Evolutionary conservation across 805 yeast genomes (phyloP).

Genomic region (Candida jianshihensis): DNA sequence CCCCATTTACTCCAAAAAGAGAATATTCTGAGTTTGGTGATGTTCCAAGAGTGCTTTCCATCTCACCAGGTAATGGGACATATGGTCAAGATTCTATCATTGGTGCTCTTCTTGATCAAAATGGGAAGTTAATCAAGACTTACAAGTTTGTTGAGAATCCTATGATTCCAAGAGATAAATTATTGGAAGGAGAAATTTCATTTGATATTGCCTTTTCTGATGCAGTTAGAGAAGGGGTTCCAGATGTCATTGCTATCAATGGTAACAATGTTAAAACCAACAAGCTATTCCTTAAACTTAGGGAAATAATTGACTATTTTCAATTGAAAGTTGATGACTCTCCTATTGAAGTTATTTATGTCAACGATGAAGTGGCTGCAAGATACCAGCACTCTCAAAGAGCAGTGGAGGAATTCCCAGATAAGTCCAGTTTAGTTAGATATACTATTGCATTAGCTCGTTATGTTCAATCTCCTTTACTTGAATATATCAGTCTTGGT

Average conservation of each 20-base stretch:
- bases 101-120: constrained; percentile 71
- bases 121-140: constrained; percentile 70
- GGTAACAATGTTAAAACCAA: constrained; percentile 78
- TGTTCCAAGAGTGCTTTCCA: constrained; percentile 72
- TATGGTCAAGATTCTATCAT: constrained; percentile 77
- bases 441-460: constrained; percentile 89
- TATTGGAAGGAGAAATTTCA: constrained; percentile 39
- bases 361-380: constrained; percentile 88
- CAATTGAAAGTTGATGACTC: constrained; percentile 44
- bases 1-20: constrained; percentile 75
- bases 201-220: constrained; percentile 60
- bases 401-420: constrained; percentile 75
- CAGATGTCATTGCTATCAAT: constrained; percentile 86
- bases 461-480: constrained; percentile 85
- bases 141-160: constrained; percentile 75
- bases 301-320: constrained; percentile 49
- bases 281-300: constrained; percentile 48
- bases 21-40: constrained; percentile 71
- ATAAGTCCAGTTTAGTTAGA: constrained; percentile 69
- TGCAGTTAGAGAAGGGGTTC: constrained; percentile 57
- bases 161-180: constrained; percentile 37
- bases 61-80: constrained; percentile 84
- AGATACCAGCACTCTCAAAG: constrained; percentile 74
- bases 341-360: constrained; percentile 70
- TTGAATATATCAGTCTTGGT: constrained; percentile 79